phyloP scores from a whole-genome alignment of 2,329 filamentous ascomycete genomes.

The Fusarium sp. region DNA sequence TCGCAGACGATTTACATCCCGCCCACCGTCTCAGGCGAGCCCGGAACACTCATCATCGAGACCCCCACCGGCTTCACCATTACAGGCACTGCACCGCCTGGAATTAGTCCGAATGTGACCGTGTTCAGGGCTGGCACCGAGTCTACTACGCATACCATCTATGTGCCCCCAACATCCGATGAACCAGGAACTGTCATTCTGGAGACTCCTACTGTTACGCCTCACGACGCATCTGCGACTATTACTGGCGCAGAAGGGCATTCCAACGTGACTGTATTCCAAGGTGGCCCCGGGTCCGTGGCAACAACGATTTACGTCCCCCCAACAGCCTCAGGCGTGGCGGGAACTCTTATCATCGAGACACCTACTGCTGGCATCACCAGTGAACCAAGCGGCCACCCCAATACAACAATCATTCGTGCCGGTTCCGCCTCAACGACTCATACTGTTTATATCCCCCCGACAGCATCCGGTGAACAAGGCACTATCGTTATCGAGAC shows the following conservation, averaged over 20 bases:
- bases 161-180: conserved; percentile 3
- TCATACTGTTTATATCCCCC: conserved; percentile 7
- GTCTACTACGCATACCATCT: neutral
- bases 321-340: conserved; percentile 1
- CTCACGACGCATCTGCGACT: no score
- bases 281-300: neutral
- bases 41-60: conserved; percentile 1
- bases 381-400: neutral
- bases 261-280: neutral
- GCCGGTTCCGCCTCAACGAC: neutral
- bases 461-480: neutral
- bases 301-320: conserved; percentile 3
- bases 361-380: neutral
- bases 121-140: conserved; percentile 22
- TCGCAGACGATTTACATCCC: neutral
- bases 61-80: neutral
- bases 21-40: neutral
- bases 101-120: conserved; percentile 9
- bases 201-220: neutral
- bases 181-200: neutral
- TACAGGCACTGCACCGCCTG: no score
- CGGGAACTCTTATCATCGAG: conserved; percentile 11
- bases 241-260: neutral
- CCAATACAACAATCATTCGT: conserved; percentile 21
- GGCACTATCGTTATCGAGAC: conserved; percentile 32